phyloP scores from a whole-genome alignment of 2,329 filamentous ascomycete genomes.

The Exophiala alcalophila region DNA sequence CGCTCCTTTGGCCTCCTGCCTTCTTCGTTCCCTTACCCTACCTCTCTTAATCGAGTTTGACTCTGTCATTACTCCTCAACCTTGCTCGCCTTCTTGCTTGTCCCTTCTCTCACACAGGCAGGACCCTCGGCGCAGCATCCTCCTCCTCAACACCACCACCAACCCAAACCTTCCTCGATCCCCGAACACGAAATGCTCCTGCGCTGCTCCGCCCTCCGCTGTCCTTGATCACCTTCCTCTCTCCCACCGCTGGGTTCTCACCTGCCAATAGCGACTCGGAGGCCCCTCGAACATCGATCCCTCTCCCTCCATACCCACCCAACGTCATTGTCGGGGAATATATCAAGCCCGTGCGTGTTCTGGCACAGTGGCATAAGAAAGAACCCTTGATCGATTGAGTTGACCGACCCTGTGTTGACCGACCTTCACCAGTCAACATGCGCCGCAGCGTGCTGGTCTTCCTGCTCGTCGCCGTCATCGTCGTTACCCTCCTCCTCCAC shows the following conservation, averaged over 20 bases:
- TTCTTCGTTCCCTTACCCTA: constrained; percentile 1
- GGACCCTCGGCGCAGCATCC: no score
- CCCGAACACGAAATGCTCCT: constrained; percentile 3
- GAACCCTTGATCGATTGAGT: no score
- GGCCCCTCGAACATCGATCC: no score
- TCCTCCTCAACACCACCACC: not conserved
- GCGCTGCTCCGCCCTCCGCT: constrained; percentile 1
- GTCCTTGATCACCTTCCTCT: constrained; percentile 8
- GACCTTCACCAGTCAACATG: constrained; percentile 45
- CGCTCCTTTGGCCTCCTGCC: constrained; percentile 1
- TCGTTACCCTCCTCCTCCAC: constrained; percentile 64
- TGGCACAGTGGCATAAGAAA: no score
- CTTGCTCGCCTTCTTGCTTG: not conserved
- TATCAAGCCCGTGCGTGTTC: no score
- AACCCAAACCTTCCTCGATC: not conserved
- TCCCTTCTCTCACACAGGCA: constrained; percentile 8
- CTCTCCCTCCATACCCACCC: no score
- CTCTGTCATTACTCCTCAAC: no score
- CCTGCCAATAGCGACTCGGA: no score
- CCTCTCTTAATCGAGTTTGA: no score
- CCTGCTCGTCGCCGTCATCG: constrained; percentile 61
- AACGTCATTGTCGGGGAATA: no score
- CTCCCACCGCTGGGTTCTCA: no score
- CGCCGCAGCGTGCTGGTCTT: constrained; percentile 61
- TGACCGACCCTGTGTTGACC: not conserved